Conservation (phyloP, 2,329 filamentous ascomycete genomes). For the Colletotrichum tanaceti region DNA sequence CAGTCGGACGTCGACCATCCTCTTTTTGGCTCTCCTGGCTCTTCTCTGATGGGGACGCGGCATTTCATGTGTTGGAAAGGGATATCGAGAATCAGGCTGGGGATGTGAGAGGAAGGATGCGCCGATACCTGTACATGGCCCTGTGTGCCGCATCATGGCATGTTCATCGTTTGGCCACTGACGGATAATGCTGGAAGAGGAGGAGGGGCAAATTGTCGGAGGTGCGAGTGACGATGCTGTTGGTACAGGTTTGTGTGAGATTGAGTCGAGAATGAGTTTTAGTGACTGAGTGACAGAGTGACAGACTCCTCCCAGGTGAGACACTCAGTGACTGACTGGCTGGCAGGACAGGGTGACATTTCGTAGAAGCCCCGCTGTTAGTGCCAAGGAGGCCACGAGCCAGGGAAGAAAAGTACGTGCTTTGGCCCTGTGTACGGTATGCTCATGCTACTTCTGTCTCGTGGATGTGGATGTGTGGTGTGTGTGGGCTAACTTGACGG, state of each 20-base stretch:
- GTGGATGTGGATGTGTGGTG: neutral
- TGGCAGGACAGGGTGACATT: slow-evolving; percentile 15
- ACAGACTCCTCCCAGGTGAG: slow-evolving; percentile 1
- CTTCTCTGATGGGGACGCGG: neutral
- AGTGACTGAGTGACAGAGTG: slow-evolving; percentile 4
- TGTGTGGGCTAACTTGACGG: slow-evolving; percentile 17
- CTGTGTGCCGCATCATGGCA: slow-evolving; percentile 28
- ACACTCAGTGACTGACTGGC: slow-evolving; percentile 16
- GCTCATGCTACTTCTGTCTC: too few relatives aligned
- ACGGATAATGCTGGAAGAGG: slow-evolving; percentile 28
- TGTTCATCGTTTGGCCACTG: slow-evolving; percentile 36
- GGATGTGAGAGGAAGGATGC: slow-evolving; percentile 1
- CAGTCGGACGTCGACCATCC: slow-evolving; percentile 14
- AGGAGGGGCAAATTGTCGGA: slow-evolving; percentile 19
- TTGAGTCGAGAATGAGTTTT: slow-evolving; percentile 5
- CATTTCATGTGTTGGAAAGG: slow-evolving; percentile 9
- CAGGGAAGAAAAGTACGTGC: slow-evolving; percentile 11
- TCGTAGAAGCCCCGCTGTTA: slow-evolving; percentile 32
- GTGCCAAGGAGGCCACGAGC: slow-evolving; percentile 15
- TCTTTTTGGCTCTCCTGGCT: neutral
- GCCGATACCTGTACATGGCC: slow-evolving; percentile 25
- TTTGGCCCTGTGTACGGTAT: neutral
- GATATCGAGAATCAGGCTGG: slow-evolving; percentile 8
- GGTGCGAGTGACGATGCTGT: slow-evolving; percentile 31
- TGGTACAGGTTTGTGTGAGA: too few relatives aligned